Conservation (phyloP, 306 rosid genomes). For the Luffa acutangula region DNA sequence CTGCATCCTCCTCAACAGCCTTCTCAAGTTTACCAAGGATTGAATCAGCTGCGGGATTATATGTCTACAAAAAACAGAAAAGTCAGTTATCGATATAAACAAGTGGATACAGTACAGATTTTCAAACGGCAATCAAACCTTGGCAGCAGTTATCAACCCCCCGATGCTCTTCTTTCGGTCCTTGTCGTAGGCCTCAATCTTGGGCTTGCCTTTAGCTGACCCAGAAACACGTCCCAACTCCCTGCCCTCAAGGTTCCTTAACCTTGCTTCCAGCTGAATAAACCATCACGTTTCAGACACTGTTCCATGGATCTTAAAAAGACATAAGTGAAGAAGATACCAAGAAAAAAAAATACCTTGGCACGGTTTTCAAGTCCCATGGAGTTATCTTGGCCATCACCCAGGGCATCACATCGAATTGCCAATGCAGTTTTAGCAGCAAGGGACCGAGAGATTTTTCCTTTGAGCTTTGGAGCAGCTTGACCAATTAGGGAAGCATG, state of each 20-base stretch:
- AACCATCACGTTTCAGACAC: neutral
- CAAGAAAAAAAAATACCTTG: conserved; percentile 35
- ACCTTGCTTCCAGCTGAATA: conserved; percentile 66
- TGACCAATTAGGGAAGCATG: conserved; percentile 94
- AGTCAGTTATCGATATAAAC: neutral
- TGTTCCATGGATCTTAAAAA: neutral
- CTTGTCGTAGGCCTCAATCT: conserved; percentile 81
- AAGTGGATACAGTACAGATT: neutral
- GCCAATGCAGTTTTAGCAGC: conserved; percentile 79
- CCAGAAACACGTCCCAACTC: conserved; percentile 75
- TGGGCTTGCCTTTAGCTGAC: conserved; percentile 87
- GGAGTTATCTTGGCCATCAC: conserved; percentile 65
- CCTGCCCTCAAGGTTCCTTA: conserved; percentile 79
- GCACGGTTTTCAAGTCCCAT: conserved; percentile 78
- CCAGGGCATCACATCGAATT: conserved; percentile 80
- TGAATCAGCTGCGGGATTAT: conserved; percentile 76
- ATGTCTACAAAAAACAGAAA: conserved; percentile 39
- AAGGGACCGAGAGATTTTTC: conserved; percentile 85
- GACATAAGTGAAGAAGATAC: neutral
- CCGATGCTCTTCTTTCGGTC: conserved; percentile 78
- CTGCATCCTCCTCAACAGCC: conserved; percentile 15
- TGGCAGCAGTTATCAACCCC: conserved; percentile 69
- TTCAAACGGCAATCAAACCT: conserved; percentile 32
- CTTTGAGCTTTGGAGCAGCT: conserved; percentile 82
- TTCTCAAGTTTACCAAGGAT: conserved; percentile 30